Conservation (phyloP, 2,329 filamentous ascomycete species). For the Fusarium pseudonygamai region DNA sequence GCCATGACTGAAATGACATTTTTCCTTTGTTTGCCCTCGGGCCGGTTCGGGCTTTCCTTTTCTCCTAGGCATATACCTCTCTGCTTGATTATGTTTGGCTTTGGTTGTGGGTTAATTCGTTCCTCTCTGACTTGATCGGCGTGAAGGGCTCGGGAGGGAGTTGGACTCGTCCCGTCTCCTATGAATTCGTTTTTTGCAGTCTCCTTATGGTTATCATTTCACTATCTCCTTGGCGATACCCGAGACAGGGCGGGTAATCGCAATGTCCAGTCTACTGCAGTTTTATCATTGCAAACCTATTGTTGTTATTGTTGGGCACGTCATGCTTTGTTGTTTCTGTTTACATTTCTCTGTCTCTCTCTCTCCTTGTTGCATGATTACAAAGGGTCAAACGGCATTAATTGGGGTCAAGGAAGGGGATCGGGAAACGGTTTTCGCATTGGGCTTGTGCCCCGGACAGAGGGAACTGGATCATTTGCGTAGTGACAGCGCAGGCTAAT, state of each 20-base stretch:
- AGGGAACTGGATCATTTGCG: conserved; percentile 46
- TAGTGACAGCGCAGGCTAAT: conserved; percentile 54
- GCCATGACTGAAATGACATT: conserved; percentile 63
- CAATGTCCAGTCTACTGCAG: conserved; percentile 34
- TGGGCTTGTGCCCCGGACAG: conserved; percentile 41
- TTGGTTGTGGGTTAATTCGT: conserved; percentile 33
- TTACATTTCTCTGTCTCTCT: conserved; percentile 5
- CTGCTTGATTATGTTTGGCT: conserved; percentile 45
- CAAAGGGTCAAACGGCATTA: conserved; percentile 42
- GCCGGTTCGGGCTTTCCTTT: conserved; percentile 39
- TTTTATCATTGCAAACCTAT: conserved; percentile 29
- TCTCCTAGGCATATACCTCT: conserved; percentile 48
- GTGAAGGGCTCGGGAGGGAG: conserved; percentile 43
- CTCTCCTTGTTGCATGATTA: conserved; percentile 34
- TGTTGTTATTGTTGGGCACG: conserved; percentile 25
- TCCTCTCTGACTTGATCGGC: conserved; percentile 42
- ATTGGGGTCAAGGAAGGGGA: conserved; percentile 42
- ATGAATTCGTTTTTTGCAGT: conserved; percentile 35
- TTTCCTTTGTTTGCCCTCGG: conserved; percentile 52
- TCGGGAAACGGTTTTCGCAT: conserved; percentile 42
- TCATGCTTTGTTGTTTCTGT: conserved; percentile 20
- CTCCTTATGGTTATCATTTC: conserved; percentile 41
- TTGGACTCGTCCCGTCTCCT: conserved; percentile 40
- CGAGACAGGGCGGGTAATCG: conserved; percentile 51
- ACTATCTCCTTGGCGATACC: conserved; percentile 47